phyloP scores from a whole-genome alignment of 2,329 filamentous ascomycete genomes.

The Pyricularia grisea region DNA sequence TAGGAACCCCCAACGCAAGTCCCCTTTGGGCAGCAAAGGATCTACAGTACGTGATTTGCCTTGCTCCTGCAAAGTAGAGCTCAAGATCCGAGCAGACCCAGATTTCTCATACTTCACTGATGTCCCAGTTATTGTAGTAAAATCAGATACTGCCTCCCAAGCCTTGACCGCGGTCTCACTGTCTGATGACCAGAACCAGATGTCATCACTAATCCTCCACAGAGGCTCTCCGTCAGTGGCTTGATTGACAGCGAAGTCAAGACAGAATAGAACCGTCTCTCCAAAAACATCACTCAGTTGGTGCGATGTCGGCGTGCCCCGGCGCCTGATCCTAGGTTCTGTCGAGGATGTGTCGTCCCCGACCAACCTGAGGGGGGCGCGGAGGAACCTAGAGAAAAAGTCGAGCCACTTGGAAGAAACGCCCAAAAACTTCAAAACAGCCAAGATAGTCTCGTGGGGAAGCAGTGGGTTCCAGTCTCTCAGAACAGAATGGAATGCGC shows the following conservation, averaged over 20 bases:
- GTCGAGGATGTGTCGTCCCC: slow-evolving; percentile 36
- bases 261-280: slow-evolving; percentile 49
- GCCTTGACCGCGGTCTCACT: slow-evolving; percentile 42
- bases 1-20: slow-evolving; percentile 47
- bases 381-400: slow-evolving; percentile 51
- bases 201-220: slow-evolving; percentile 53
- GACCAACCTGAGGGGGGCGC: slow-evolving; percentile 47
- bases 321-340: slow-evolving; percentile 37
- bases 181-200: slow-evolving; percentile 48
- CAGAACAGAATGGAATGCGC: slow-evolving; percentile 36
- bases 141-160: slow-evolving; percentile 49
- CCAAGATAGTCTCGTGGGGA: slow-evolving; percentile 48
- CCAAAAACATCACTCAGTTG: slow-evolving; percentile 44
- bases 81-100: slow-evolving; percentile 33
- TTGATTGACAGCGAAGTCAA: slow-evolving; percentile 53
- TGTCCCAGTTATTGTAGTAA: slow-evolving; percentile 45
- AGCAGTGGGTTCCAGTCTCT: slow-evolving; percentile 31
- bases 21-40: slow-evolving; percentile 31
- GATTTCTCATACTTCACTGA: slow-evolving; percentile 43
- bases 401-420: slow-evolving; percentile 44
- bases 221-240: slow-evolving; percentile 39
- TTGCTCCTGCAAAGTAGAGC: slow-evolving; percentile 5
- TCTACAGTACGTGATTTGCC: slow-evolving; percentile 14
- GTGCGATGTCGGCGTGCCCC: slow-evolving; percentile 47
- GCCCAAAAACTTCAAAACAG: slow-evolving; percentile 48